These are phyloP conservation scores for Ophioceras dolichostomum DNA, from an alignment of 2,329 filamentous ascomycete species.

Conservation along the genomic window DNA sequence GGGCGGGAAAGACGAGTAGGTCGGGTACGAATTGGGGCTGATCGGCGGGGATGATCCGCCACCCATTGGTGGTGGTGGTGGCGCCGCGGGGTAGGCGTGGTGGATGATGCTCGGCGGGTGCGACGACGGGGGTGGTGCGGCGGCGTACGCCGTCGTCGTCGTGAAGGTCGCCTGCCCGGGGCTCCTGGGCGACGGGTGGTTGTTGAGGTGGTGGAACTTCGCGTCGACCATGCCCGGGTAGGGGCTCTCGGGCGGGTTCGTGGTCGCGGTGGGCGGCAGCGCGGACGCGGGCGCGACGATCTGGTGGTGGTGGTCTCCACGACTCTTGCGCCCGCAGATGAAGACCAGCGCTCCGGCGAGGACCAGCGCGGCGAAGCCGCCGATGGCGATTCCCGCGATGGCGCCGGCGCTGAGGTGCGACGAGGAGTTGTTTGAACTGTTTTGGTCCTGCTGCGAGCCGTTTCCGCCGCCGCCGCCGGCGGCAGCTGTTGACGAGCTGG, in stretches of 20 bases:
- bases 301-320: constrained; percentile 7
- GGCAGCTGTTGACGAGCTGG: background rate
- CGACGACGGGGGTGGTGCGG: constrained; percentile 10
- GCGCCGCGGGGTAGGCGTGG: constrained; percentile 13
- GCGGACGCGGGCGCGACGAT: constrained; percentile 9
- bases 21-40: constrained; percentile 5
- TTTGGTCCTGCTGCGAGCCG: too few species aligned
- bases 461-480: too few species aligned
- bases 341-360: constrained; percentile 33
- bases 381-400: constrained; percentile 48
- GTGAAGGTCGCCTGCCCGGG: constrained; percentile 16
- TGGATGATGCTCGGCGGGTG: constrained; percentile 5
- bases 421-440: constrained; percentile 2
- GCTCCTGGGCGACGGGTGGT: constrained; percentile 16
- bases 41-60: constrained; percentile 8
- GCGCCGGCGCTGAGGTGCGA: constrained; percentile 22
- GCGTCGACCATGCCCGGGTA: too few species aligned
- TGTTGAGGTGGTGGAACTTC: background rate
- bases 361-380: constrained; percentile 29
- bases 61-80: constrained; percentile 1
- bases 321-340: constrained; percentile 28
- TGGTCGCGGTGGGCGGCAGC: too few species aligned
- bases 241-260: too few species aligned
- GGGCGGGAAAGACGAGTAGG: constrained; percentile 7
- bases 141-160: constrained; percentile 6